phyloP scores from a whole-genome alignment of 345 rosid genomes.

The Luvunga scandens region DNA sequence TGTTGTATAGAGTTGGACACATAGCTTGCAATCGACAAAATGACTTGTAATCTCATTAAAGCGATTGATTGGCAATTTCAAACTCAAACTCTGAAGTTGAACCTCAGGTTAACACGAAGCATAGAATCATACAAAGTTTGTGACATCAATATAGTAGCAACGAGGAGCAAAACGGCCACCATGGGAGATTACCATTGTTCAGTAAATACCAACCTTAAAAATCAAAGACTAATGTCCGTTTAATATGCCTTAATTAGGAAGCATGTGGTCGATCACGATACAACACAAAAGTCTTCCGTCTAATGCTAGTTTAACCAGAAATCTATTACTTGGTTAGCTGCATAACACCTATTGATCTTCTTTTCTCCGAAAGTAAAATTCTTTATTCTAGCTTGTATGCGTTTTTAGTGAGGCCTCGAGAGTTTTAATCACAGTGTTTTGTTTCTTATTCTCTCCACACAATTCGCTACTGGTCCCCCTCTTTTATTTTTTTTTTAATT shows the following conservation, averaged over 20 bases:
- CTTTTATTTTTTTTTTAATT: too few species aligned
- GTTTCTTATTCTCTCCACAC: neutral
- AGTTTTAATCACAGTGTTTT: neutral
- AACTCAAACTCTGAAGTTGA: constrained; percentile 6
- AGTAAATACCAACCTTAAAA: neutral
- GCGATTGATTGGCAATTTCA: constrained; percentile 56
- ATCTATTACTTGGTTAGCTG: too few species aligned
- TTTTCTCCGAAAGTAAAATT: neutral
- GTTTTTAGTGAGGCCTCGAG: neutral
- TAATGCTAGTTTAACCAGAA: too few species aligned
- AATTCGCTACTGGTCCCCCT: neutral
- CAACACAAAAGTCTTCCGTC: too few species aligned
- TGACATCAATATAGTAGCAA: neutral
- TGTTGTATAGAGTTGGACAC: constrained; percentile 68
- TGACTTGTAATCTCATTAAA: constrained; percentile 78
- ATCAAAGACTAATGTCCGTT: too few species aligned
- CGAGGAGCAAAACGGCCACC: neutral
- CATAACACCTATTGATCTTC: too few species aligned
- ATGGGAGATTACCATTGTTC: neutral
- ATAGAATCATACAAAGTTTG: neutral
- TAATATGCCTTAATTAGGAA: too few species aligned
- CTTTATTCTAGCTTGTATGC: neutral
- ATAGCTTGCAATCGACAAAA: constrained; percentile 73
- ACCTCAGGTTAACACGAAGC: neutral
- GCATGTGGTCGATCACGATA: too few species aligned